phyloP scores from a whole-genome alignment of 1,139 yeast species.

The Hyphopichia khmerensis region DNA sequence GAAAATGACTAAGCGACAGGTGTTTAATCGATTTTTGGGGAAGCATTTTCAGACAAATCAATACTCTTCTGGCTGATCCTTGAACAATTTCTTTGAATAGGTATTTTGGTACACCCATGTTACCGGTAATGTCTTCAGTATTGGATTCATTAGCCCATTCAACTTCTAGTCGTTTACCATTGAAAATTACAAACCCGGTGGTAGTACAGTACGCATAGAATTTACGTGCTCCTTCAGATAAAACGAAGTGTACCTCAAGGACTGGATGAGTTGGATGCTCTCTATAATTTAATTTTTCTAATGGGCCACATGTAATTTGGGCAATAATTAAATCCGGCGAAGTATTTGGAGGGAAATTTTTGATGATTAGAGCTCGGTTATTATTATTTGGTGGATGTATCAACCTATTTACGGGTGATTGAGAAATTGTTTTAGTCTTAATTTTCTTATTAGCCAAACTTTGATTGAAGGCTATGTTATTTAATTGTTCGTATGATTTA shows the following conservation, averaged over 20 bases:
- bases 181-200: slow-evolving; percentile 56
- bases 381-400: background rate
- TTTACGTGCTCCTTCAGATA: slow-evolving; percentile 51
- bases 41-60: slow-evolving; percentile 30
- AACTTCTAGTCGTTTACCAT: slow-evolving; percentile 52
- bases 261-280: slow-evolving; percentile 12
- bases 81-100: slow-evolving; percentile 27
- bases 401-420: no score
- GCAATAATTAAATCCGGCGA: slow-evolving; percentile 54
- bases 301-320: slow-evolving; percentile 73
- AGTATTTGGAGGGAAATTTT: slow-evolving; percentile 14
- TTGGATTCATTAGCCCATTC: slow-evolving; percentile 31
- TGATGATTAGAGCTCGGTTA: slow-evolving; percentile 18
- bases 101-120: slow-evolving; percentile 18
- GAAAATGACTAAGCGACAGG: slow-evolving; percentile 26
- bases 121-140: slow-evolving; percentile 17
- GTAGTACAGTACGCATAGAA: slow-evolving; percentile 57
- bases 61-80: slow-evolving; percentile 34
- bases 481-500: background rate
- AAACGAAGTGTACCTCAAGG: slow-evolving; percentile 55
- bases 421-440: background rate
- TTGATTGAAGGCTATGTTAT: background rate
- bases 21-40: slow-evolving; percentile 20
- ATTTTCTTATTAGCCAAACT: background rate
- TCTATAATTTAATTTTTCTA: slow-evolving; percentile 48